Base-by-base conservation (phyloP, 148 eudicot genomes). In the Diospyros kaki region DNA sequence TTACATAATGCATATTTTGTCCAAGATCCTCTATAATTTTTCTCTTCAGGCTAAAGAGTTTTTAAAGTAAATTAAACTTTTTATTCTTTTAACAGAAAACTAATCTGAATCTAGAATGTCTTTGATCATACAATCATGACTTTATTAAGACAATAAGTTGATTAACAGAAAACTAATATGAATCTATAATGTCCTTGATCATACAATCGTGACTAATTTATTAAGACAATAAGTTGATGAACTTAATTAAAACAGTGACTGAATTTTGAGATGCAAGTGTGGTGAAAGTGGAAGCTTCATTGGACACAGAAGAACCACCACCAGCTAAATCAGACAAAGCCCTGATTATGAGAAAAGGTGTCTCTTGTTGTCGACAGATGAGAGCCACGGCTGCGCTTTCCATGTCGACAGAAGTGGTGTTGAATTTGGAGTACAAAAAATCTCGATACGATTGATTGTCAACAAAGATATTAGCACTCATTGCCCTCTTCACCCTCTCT, bases 241-340 rank as follows among this genome's bases (percentile, higher is more conserved):
- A 90, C 61, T 76, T 72, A 39, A 86, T 42, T 50, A 82, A 68
- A 74, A 71, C 86, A 54, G 65, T 45, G 48, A 85, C 84, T 12
- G 89, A 73, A 77, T 90, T 90, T 44, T 76, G 76, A 58, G 90
- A 84, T 15, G 94, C 94, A 62, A 90, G 73, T 2, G 92, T 73
- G 4, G 79, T 64, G 70, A 88, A 86, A 11, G 54, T 71, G 68
- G 68, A 81, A n/a, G 92, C 92, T 75, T 90, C 94, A 54, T 85
- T 90, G 56, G 92, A 85, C 6, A 71, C 38, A 8, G 84, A 69
- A 6, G 87, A 82, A 74, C 90, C 90, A 11, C 95, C 92, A 58
- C 92, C 92, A 10, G 95, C 95, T 55, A 88, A 69, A 77, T 90
- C 90, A 28, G 92, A 90, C 51, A 90, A 83, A 45, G 92, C 85